Conservation (phyloP, 768 basidiomycete species). For the Rhizopogon vinicolor region DNA sequence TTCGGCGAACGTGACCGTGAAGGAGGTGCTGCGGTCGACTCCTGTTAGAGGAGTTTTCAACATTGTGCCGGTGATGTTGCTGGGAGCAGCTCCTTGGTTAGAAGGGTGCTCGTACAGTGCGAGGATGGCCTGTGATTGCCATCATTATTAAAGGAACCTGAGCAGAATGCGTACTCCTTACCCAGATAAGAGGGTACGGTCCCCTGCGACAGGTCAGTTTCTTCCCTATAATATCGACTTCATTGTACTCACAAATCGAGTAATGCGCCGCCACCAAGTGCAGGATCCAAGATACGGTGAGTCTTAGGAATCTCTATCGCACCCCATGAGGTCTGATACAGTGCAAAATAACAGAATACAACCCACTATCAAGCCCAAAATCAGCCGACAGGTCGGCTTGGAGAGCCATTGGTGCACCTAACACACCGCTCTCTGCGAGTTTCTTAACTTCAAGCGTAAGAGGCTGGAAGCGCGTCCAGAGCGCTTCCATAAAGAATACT, state of each 20-base stretch:
- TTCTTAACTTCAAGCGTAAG: slow-evolving; percentile 60
- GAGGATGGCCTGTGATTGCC: slow-evolving; percentile 56
- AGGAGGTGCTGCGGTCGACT: slow-evolving; percentile 75
- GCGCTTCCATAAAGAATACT: slow-evolving; percentile 89
- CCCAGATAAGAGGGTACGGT: slow-evolving; percentile 82
- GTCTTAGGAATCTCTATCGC: slow-evolving; percentile 56
- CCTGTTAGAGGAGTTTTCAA: slow-evolving; percentile 72
- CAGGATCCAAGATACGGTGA: slow-evolving; percentile 75
- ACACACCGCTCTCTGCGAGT: slow-evolving; percentile 53
- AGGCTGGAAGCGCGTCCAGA: slow-evolving; percentile 85
- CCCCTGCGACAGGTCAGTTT: slow-evolving; percentile 42
- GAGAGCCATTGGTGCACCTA: slow-evolving; percentile 63
- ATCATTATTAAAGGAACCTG: neutral
- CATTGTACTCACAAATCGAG: slow-evolving; percentile 65
- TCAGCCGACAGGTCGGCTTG: slow-evolving; percentile 77
- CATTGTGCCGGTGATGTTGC: slow-evolving; percentile 63
- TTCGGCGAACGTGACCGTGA: slow-evolving; percentile 59
- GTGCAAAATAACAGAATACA: neutral
- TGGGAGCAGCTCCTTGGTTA: slow-evolving; percentile 59
- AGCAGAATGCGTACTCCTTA: slow-evolving; percentile 21
- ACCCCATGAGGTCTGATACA: neutral
- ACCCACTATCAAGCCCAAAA: slow-evolving; percentile 58
- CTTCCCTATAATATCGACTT: neutral
- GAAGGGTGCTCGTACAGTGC: slow-evolving; percentile 73
- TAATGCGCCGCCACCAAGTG: slow-evolving; percentile 76